Evolutionary conservation across 2,329 filamentous ascomycete species (phyloP), one percentile per base, ranked within the genome.

Genomic region (Colletotrichum coccodes): DNA sequence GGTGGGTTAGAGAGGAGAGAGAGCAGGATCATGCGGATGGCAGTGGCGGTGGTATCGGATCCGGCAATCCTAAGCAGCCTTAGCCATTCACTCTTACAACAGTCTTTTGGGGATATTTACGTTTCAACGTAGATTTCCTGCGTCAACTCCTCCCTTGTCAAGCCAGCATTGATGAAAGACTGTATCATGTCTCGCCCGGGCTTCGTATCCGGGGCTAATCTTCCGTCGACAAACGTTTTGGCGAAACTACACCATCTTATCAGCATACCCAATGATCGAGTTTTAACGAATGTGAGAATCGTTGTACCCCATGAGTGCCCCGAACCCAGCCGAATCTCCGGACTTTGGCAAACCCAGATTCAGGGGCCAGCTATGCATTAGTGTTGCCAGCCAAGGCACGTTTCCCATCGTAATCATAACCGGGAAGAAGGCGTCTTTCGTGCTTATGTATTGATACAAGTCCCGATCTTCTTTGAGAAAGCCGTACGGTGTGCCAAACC

Each of bases 1-100:
- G 76, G 75, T 0, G 86, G 86, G 44, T 83, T 85, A 0, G 82
- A 86, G 2, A 86, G 79, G 49, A 90, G 76, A 68, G 85, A 83
- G 8, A 89, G 79, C 21, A 90, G 66, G 0, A 81, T 84, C 23
- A 83, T 79, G 1, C 87, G 83, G 26, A 83, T 76, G 0, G 74
- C 75, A 0, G 73, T 76, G 0, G 80, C 76, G 1, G 76, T 75
- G 0, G 81, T 81, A 5, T 83, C 81, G 9, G 76, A 76, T 11
- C 80, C 81, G 2, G 79, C 79, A 7, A 82, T 71, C 9, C 65
- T 71, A 58, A 12, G 4, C 2, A 6, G 0, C 5, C 2, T 32
- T 36, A 61, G 18, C 38, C 3, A 38, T 40, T 44, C 6, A 28
- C 2, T 12, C 7, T 32, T 1, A 44, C 30, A 47, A 54, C n/a